These are phyloP conservation scores for Hura crepitans DNA, from an alignment of 441 rosid genomes.

Conservation along the genomic window DNA sequence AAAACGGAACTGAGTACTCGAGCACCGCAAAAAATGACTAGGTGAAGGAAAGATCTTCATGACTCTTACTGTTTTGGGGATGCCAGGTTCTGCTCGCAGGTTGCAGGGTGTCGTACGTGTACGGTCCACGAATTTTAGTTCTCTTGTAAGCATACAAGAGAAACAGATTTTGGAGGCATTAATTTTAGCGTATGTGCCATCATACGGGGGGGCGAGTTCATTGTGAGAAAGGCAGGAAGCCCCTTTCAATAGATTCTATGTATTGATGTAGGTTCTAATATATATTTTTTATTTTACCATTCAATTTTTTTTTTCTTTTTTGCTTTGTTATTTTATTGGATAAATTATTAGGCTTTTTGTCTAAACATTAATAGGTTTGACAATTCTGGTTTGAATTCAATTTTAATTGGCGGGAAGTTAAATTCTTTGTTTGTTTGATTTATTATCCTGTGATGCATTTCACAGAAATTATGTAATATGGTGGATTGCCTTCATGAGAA, in stretches of 20 bases:
- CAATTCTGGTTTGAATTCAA: slow-evolving; percentile 25
- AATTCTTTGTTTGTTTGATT: neutral
- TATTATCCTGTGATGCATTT: too few relatives aligned
- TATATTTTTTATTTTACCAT: too few relatives aligned
- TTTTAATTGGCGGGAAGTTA: slow-evolving; percentile 18
- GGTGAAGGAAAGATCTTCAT: slow-evolving; percentile 3
- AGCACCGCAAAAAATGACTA: slow-evolving; percentile 44
- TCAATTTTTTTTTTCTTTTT: neutral
- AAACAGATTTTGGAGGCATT: slow-evolving; percentile 38
- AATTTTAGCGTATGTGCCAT: slow-evolving; percentile 44
- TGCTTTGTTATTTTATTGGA: slow-evolving; percentile 11
- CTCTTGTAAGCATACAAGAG: slow-evolving; percentile 19
- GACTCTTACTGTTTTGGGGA: slow-evolving; percentile 10
- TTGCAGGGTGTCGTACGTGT: slow-evolving; percentile 20
- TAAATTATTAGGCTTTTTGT: slow-evolving; percentile 21
- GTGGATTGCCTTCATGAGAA: too few relatives aligned
- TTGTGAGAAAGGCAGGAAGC: slow-evolving; percentile 17
- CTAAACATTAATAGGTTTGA: slow-evolving; percentile 29
- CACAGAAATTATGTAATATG: too few relatives aligned
- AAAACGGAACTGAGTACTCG: slow-evolving; percentile 33
- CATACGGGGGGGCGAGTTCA: slow-evolving; percentile 32
- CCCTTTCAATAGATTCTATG: slow-evolving; percentile 30
- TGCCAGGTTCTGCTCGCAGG: slow-evolving; percentile 20
- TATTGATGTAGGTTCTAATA: slow-evolving; percentile 26
- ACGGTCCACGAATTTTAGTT: slow-evolving; percentile 13